Percentiles rank a stretch among this genome's conserved stretches.
These are phyloP conservation scores for Paraurostyla sp. DNA, from an alignment of 73 alveolate genomes.

Conservation along the genomic window DNA sequence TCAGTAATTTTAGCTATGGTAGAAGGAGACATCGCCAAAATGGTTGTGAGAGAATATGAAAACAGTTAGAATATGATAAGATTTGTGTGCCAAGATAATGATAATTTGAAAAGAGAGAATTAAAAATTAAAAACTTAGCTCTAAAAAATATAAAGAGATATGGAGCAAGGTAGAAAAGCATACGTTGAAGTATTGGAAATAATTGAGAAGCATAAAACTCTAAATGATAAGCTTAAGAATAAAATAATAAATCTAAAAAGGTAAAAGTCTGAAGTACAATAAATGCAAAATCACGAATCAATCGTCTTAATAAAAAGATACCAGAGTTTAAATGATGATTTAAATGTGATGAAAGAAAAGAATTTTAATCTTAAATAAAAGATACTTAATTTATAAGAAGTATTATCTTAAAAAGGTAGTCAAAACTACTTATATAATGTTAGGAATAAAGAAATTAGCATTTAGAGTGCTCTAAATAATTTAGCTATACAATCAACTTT, in stretches of 20 bases:
- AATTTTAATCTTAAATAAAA: background rate
- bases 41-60: constrained; percentile 7
- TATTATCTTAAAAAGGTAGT: no score
- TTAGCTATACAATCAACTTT: background rate
- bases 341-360: background rate
- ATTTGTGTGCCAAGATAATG: constrained; percentile 16
- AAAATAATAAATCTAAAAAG: background rate
- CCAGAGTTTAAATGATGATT: background rate
- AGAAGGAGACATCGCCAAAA: constrained; percentile 27
- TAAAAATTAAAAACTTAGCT: background rate
- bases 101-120: background rate
- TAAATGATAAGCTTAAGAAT: background rate
- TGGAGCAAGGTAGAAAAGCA: background rate
- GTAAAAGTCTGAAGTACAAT: background rate
- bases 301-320: background rate
- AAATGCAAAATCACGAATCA: background rate
- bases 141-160: background rate
- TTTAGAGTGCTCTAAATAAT: no score
- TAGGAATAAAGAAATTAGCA: no score
- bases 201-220: background rate
- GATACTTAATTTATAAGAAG: background rate
- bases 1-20: background rate
- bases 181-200: background rate
- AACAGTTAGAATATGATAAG: background rate
- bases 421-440: no score